phyloP scores from a whole-genome alignment of 208 protist genomes.

The Leishmania amazonensis region DNA sequence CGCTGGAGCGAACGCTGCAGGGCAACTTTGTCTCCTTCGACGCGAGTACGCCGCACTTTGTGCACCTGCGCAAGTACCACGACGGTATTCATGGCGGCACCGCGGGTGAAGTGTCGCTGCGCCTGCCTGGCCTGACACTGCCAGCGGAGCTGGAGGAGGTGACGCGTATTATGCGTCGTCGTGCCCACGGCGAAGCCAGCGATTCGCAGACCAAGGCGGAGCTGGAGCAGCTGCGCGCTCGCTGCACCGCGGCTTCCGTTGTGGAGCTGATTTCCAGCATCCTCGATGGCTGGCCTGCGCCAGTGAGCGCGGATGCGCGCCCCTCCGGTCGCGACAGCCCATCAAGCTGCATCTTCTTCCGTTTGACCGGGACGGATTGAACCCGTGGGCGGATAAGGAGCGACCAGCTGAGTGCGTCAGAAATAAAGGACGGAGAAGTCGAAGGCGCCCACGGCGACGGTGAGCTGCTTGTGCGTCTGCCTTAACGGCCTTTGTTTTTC shows the following conservation, averaged over 20 bases:
- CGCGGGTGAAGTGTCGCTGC: slow-evolving; percentile 56
- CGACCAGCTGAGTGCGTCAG: neutral
- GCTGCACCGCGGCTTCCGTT: slow-evolving; percentile 43
- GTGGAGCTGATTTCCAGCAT: slow-evolving; percentile 59
- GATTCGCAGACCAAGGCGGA: slow-evolving; percentile 40
- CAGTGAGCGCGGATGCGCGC: neutral
- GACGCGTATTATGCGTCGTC: slow-evolving; percentile 36
- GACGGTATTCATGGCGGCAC: slow-evolving; percentile 40
- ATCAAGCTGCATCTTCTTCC: slow-evolving; percentile 64
- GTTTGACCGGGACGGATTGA: slow-evolving; percentile 66
- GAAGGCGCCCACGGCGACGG: no score
- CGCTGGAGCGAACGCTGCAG: slow-evolving; percentile 55
- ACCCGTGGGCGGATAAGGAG: neutral
- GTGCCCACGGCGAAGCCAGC: slow-evolving; percentile 23
- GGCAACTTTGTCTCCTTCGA: slow-evolving; percentile 60
- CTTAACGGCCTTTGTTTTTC: neutral
- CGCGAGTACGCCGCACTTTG: slow-evolving; percentile 49
- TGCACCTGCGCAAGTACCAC: slow-evolving; percentile 71
- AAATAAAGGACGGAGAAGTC: neutral
- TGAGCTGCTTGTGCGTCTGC: neutral
- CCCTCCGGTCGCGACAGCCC: slow-evolving; percentile 9
- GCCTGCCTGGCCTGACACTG: slow-evolving; percentile 55
- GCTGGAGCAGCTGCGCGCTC: slow-evolving; percentile 45
- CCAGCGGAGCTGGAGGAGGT: slow-evolving; percentile 51
- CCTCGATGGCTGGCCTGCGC: slow-evolving; percentile 30